Conservation (phyloP, 176 grass and related monocot species). For the Neostapfia colusana region DNA sequence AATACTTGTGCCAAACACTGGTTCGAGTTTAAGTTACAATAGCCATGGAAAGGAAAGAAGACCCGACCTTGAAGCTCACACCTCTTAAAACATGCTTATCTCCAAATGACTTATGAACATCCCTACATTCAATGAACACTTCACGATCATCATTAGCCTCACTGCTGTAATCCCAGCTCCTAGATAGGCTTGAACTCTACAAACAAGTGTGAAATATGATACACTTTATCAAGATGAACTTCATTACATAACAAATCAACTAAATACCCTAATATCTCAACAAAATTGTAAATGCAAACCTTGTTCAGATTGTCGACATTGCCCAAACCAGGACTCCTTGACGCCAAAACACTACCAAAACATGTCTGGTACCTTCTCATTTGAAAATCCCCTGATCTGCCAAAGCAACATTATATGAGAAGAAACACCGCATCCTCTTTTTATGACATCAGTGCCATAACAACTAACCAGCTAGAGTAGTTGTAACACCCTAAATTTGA, state of each 20-base stretch:
- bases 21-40: neutral
- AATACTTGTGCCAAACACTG: neutral
- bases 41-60: constrained; percentile 23
- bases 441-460: neutral
- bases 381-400: constrained; percentile 39
- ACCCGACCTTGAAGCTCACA: constrained; percentile 82
- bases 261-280: constrained; percentile 6
- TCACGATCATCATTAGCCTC: constrained; percentile 49
- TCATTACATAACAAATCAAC: neutral
- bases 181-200: constrained; percentile 62
- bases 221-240: constrained; percentile 12
- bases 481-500: no score
- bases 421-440: neutral
- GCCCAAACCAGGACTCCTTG: constrained; percentile 50
- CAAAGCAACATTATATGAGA: constrained; percentile 37
- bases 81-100: constrained; percentile 84
- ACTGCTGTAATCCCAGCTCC: constrained; percentile 38
- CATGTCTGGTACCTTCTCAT: constrained; percentile 14
- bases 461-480: neutral
- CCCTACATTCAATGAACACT: constrained; percentile 85
- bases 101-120: constrained; percentile 93
- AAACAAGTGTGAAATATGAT: neutral
- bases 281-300: constrained; percentile 36
- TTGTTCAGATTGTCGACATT: constrained; percentile 43
- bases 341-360: constrained; percentile 20